Conservation (phyloP, 2,329 filamentous ascomycete species). For the Clarireedia homoeocarpa region DNA sequence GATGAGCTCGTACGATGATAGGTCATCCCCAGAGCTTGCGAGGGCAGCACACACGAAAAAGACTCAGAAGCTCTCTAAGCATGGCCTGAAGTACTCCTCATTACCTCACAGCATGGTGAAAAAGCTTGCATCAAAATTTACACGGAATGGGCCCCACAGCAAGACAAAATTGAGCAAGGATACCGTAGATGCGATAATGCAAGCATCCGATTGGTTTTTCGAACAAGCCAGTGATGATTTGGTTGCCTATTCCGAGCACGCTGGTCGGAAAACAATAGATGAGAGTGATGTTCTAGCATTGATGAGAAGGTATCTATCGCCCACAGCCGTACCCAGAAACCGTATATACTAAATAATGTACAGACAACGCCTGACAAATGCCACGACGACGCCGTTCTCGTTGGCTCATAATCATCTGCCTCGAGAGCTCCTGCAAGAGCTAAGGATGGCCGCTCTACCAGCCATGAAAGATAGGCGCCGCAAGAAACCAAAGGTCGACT, state of each 20-base stretch:
- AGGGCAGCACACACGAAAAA: slow-evolving; percentile 25
- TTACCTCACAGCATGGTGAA: slow-evolving; percentile 69
- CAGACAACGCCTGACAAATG: slow-evolving; percentile 71
- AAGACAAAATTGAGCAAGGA: slow-evolving; percentile 67
- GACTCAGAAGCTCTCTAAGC: slow-evolving; percentile 53
- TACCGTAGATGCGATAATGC: slow-evolving; percentile 64
- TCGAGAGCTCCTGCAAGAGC: slow-evolving; percentile 72
- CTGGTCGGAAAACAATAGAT: slow-evolving; percentile 76
- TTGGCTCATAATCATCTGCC: slow-evolving; percentile 79
- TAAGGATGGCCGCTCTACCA: slow-evolving; percentile 59
- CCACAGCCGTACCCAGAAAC: not conserved
- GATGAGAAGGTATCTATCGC: slow-evolving; percentile 62
- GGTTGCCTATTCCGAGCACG: slow-evolving; percentile 71
- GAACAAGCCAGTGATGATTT: slow-evolving; percentile 79
- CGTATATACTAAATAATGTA: slow-evolving; percentile 30
- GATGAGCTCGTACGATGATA: not conserved
- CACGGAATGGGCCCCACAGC: slow-evolving; percentile 55
- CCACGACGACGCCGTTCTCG: slow-evolving; percentile 69
- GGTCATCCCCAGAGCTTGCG: not conserved
- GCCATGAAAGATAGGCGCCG: slow-evolving; percentile 34
- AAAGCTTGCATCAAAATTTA: slow-evolving; percentile 61
- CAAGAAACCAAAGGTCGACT: slow-evolving; percentile 18
- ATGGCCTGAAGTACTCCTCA: slow-evolving; percentile 69
- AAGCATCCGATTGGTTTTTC: slow-evolving; percentile 87
- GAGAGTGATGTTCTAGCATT: slow-evolving; percentile 75